Base-by-base conservation (phyloP, 805 yeast genomes). In the Cyberlindnera euphorbiiphila region DNA sequence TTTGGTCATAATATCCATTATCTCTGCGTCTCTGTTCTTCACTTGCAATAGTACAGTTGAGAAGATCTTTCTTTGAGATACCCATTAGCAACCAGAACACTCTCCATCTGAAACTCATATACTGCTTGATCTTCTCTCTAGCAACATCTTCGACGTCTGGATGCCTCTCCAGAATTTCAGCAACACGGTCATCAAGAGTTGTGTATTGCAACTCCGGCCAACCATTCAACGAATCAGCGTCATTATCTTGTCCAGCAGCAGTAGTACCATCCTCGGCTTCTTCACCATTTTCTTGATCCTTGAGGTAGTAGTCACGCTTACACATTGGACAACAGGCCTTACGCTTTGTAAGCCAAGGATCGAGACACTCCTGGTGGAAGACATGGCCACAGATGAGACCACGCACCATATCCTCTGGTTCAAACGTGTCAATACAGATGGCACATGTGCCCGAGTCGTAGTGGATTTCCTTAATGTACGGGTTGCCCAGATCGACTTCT, bases 291-390 rank as follows among this genome's bases (percentile, higher is more conserved):
- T 51, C 50, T 6, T 49, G 47, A 13, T 44, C 45, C 40, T 55
- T 54, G 42, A 59, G 11, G 50, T 69, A 75, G 54, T 78, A 80
- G 54, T 79, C 87, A 22, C 81, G 63, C 52, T 85, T 83, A 60
- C 95, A 85, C 67, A 81, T 76, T 8, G 95, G 95, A 56, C 95
- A 85, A 50, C 85, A 80, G 1, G 88, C 89, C 32, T 82, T 71
- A 47, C 91, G 66, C 45, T 74, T 73, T 3, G 76, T 78, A 32
- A 85, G 64, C 95, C 95, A 85, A 2, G 89, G 89, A 46, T 81
- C 87, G 36, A 86, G 70, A 60, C 95, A 85, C 13, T 72, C 80
- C 16, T 79, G 68, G 53, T 85, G 95, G 69, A 79, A 85, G 3
- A 81, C 87, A 59, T 85, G 95, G 4, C 88, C 87, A 62, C 95